Evolutionary conservation across 208 protist genomes (phyloP).

Genomic region (Leishmania tarentolae): DNA sequence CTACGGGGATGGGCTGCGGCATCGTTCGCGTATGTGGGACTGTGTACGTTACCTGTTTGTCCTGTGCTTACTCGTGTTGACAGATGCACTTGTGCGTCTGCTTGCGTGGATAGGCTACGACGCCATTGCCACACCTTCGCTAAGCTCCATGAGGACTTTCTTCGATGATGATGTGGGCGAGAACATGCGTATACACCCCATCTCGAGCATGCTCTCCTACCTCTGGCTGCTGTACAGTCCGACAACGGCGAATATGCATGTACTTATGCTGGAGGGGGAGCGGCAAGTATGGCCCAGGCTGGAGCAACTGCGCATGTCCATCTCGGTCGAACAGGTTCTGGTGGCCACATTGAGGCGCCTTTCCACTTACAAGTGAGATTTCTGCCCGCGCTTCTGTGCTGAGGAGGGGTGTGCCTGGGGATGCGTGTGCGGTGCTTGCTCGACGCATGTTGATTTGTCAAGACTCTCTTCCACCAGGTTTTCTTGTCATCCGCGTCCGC

Average conservation of each 20-base stretch:
- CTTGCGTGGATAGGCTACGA: conserved; percentile 24
- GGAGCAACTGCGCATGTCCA: conserved; percentile 42
- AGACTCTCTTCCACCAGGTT: not conserved
- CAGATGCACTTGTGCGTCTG: conserved; percentile 14
- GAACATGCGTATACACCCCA: conserved; percentile 23
- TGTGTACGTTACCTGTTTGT: conserved; percentile 19
- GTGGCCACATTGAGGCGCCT: conserved; percentile 35
- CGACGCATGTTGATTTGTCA: not conserved
- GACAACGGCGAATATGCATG: conserved; percentile 17
- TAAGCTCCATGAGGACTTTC: conserved; percentile 13
- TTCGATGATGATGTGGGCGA: conserved; percentile 24
- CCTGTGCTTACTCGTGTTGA: conserved; percentile 18
- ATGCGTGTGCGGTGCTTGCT: not conserved
- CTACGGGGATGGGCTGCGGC: not conserved
- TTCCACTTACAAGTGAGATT: not conserved
- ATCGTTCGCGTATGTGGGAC: conserved; percentile 14
- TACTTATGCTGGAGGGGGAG: conserved; percentile 36
- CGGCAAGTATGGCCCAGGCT: conserved; percentile 48
- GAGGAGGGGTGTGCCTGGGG: too few relatives aligned
- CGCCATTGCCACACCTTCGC: conserved; percentile 22
- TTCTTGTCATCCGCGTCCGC: not conserved
- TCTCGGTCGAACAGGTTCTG: conserved; percentile 44
- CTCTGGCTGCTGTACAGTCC: conserved; percentile 26
- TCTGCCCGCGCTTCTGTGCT: not conserved
- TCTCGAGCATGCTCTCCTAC: conserved; percentile 16